phyloP scores from a whole-genome alignment of 1,284 basidiomycete genomes.

The Ceratobasidium sp. region DNA sequence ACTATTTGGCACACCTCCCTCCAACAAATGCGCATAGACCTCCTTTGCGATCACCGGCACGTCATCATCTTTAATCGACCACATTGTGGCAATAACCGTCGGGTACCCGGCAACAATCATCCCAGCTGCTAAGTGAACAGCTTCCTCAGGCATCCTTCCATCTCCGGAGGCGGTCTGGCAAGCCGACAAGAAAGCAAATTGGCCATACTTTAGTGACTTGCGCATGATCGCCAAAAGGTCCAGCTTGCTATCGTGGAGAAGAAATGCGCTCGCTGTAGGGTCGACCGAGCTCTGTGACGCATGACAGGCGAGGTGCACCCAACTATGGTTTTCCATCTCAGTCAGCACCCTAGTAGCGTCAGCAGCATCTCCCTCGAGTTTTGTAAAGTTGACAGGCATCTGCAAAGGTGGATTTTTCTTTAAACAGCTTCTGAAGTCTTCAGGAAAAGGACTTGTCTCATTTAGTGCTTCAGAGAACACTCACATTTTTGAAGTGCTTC shows the following conservation, averaged over 20 bases:
- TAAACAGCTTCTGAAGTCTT: no score
- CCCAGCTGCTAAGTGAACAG: slow-evolving; percentile 27
- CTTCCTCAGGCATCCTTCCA: neutral
- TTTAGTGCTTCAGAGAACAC: no score
- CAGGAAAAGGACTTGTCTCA: no score
- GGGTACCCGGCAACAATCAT: slow-evolving; percentile 9
- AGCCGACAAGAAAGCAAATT: slow-evolving; percentile 34
- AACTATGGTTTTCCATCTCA: slow-evolving; percentile 12
- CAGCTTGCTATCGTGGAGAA: slow-evolving; percentile 1
- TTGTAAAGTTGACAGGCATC: no score
- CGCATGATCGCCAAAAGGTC: slow-evolving; percentile 8
- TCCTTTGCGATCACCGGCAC: neutral
- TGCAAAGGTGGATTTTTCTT: no score
- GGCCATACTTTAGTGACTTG: neutral
- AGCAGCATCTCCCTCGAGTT: no score
- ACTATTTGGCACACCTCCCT: neutral
- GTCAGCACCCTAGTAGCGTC: neutral
- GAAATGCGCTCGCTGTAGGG: slow-evolving; percentile 6
- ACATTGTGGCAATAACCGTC: slow-evolving; percentile 27
- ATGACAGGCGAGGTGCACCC: slow-evolving; percentile 38
- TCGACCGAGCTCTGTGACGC: slow-evolving; percentile 6
- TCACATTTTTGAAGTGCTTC: no score
- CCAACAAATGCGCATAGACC: slow-evolving; percentile 5
- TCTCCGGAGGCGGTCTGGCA: slow-evolving; percentile 27
- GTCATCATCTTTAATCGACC: neutral